phyloP scores from a whole-genome alignment of 768 basidiomycete species.

The Melanogaster broomeanus region DNA sequence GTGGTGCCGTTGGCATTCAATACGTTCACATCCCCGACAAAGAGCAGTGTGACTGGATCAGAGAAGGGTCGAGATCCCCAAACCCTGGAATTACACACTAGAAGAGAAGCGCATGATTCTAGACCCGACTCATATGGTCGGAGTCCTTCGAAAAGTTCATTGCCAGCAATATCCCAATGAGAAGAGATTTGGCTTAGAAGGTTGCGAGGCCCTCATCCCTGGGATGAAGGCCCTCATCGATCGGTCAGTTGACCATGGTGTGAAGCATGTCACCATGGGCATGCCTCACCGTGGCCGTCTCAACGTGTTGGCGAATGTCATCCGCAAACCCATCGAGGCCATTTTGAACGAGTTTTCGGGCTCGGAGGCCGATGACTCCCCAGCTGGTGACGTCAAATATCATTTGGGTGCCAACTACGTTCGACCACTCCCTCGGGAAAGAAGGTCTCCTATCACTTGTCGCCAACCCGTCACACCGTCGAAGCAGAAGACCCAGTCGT shows the following conservation, averaged over 20 bases:
- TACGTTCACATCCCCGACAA: slow-evolving; percentile 97
- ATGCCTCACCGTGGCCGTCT: slow-evolving; percentile 99
- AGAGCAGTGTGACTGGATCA: slow-evolving; percentile 99
- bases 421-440: slow-evolving; percentile 95
- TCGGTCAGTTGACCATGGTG: slow-evolving; percentile 93
- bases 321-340: slow-evolving; percentile 96
- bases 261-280: slow-evolving; percentile 95
- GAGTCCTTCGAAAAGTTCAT: slow-evolving; percentile 99
- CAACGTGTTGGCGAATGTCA: slow-evolving; percentile 97
- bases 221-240: slow-evolving; percentile 99
- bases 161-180: slow-evolving; percentile 97
- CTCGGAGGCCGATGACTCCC: slow-evolving; percentile 67
- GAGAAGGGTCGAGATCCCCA: slow-evolving; percentile 94
- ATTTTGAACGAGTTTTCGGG: slow-evolving; percentile 97
- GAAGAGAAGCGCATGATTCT: slow-evolving; percentile 99
- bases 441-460: slow-evolving; percentile 97
- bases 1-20: slow-evolving; percentile 86
- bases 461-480: slow-evolving; percentile 96
- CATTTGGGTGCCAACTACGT: slow-evolving; percentile 99
- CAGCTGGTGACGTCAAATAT: slow-evolving; percentile 98
- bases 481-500: slow-evolving; percentile 98
- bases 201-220: slow-evolving; percentile 95
- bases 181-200: slow-evolving; percentile 98
- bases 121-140: slow-evolving; percentile 99
- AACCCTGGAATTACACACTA: slow-evolving; percentile 96